Evolutionary conservation across 2,329 filamentous ascomycete species (phyloP), one percentile per base, ranked within the genome.

Genomic region (Calonectria pseudoturangicola): DNA sequence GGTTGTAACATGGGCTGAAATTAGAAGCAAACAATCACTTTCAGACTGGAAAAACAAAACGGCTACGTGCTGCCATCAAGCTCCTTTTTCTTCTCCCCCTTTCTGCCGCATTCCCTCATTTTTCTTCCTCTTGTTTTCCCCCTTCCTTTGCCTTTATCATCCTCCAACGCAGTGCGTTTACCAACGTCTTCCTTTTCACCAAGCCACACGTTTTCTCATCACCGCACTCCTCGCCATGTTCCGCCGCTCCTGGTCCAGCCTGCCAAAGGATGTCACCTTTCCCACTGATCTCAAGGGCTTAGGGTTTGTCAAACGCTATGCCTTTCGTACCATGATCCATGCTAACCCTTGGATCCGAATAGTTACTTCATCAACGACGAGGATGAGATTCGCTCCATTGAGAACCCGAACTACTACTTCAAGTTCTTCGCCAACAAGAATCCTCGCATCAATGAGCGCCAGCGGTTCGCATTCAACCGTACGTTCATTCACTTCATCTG

Each of bases 341-440:
- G 30, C 69, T 68, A 13, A 25, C 25, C 7, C 33, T 16, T 9
- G 8, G 16, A 18, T 18, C 21, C 15, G 10, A 9, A 25, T 72
- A 96, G 95, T 51, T 97, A 95, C 84, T 96, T 94, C 81, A 84
- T 98, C 84, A 95, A 94, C 77, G 88, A 92, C 0, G 84, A 92
- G 0, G 94, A 96, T 76, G 91, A 96, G 79, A 90, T 98, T 73
- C 92, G 94, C 60, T 92, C 88, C 73, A 92, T 94, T 68, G 86
- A 89, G 27, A 86, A 95, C 43, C 92, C 93, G 0, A 88, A 93
- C 33, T 87, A 89, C 75, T 93, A 92, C 80, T 98, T 95, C 86
- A 90, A 94, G 77, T 98, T 89, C 87, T 93, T 92, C 81, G 83
- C 94, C 66, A 93, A 90, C 81, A 92, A 91, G 77, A 95, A 95